These are phyloP conservation scores for Sphaerostilbella broomeana DNA, from an alignment of 2,329 filamentous ascomycete genomes.

Conservation along the genomic window DNA sequence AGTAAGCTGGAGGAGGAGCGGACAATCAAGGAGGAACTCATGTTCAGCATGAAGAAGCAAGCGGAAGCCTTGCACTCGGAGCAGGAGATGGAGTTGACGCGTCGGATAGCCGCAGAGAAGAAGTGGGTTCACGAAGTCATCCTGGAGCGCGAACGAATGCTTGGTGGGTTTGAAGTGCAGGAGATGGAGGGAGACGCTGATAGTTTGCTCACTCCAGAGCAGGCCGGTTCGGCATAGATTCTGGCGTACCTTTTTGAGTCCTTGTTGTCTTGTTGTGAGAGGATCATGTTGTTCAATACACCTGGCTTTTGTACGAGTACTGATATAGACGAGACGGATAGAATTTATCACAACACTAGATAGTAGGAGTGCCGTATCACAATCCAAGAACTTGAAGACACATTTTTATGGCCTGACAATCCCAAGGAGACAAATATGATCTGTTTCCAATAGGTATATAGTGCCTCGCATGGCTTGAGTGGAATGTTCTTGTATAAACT, in stretches of 20 bases:
- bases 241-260: not conserved
- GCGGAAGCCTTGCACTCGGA: slow-evolving; percentile 24
- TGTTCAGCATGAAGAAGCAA: slow-evolving; percentile 32
- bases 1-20: slow-evolving; percentile 33
- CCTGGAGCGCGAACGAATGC: slow-evolving; percentile 36
- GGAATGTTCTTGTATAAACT: too few species aligned
- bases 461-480: too few species aligned
- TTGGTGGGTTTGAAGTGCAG: slow-evolving; percentile 34
- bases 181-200: slow-evolving; percentile 38
- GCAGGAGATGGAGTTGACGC: slow-evolving; percentile 26
- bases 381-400: too few species aligned
- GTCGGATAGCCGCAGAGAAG: slow-evolving; percentile 36
- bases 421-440: too few species aligned
- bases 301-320: too few species aligned
- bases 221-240: not conserved
- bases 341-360: too few species aligned
- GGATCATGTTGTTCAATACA: too few species aligned
- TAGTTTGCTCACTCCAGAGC: slow-evolving; percentile 24
- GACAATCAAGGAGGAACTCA: slow-evolving; percentile 35
- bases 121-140: slow-evolving; percentile 41
- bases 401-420: too few species aligned
- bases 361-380: too few species aligned
- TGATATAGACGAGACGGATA: too few species aligned
- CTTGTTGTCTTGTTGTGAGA: too few species aligned
- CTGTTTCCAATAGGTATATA: too few species aligned